These are phyloP conservation scores for Brassica cretica DNA, from an alignment of 345 rosid species.

Conservation along the genomic window DNA sequence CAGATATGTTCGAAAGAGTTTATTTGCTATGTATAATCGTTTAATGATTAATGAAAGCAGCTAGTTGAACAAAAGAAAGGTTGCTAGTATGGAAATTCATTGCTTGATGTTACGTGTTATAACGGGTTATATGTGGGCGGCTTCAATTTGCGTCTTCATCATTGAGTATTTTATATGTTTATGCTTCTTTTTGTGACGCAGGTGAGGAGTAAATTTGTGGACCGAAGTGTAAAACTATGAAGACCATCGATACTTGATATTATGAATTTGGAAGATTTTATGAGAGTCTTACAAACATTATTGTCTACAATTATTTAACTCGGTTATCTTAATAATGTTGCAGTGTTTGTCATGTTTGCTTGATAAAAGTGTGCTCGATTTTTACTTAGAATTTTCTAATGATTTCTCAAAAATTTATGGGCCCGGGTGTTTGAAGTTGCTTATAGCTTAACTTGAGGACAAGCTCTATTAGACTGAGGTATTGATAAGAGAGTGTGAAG, in stretches of 20 bases:
- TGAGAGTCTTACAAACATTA: background rate
- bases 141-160: background rate
- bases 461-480: background rate
- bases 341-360: background rate
- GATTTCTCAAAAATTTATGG: background rate
- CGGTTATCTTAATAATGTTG: background rate
- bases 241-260: background rate
- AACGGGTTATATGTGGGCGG: background rate
- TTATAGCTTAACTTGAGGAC: background rate
- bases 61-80: background rate
- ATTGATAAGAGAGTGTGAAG: background rate
- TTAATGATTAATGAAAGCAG: background rate
- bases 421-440: background rate
- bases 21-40: background rate
- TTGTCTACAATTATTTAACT: background rate
- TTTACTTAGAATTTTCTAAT: background rate
- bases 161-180: background rate
- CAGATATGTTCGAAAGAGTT: no score
- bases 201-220: background rate
- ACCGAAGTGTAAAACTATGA: background rate
- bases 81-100: background rate
- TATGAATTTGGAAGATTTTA: background rate
- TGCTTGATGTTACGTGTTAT: background rate
- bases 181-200: background rate
- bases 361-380: background rate